These are phyloP conservation scores for Leccinum aurantiacum DNA, from an alignment of 768 basidiomycete species.

Conservation along the genomic window DNA sequence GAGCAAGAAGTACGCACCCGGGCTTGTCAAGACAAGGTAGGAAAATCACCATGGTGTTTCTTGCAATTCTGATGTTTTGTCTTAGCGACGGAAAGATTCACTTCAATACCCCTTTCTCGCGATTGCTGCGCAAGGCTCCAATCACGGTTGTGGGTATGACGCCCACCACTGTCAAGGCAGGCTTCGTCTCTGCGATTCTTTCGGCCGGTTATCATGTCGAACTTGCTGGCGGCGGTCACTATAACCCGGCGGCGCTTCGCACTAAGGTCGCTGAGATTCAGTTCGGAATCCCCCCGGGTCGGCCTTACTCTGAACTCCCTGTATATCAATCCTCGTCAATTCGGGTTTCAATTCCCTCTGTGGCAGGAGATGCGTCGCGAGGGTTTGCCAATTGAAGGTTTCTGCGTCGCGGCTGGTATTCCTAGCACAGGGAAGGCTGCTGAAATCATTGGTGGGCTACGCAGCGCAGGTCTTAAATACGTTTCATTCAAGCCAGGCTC, in stretches of 20 bases:
- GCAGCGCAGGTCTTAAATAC: constrained; percentile 86
- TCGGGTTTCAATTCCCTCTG: constrained; percentile 93
- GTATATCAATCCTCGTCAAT: constrained; percentile 98
- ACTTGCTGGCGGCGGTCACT: constrained; percentile 97
- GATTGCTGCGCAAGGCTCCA: constrained; percentile 92
- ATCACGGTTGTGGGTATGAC: constrained; percentile 99
- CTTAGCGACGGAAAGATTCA: constrained; percentile 77
- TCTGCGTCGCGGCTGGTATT: constrained; percentile 97
- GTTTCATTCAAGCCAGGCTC: constrained; percentile 98
- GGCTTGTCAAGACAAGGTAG: constrained; percentile 86
- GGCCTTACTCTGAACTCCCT: constrained; percentile 93
- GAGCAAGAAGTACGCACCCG: constrained; percentile 85
- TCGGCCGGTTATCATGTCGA: constrained; percentile 95
- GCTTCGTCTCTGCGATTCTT: constrained; percentile 91
- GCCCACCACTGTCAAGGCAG: constrained; percentile 92
- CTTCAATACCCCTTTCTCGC: constrained; percentile 68
- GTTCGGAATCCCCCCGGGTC: constrained; percentile 62
- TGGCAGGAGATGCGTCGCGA: constrained; percentile 98
- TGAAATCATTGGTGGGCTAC: constrained; percentile 88
- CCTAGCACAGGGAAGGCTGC: constrained; percentile 95
- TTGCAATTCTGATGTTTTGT: constrained; percentile 1
- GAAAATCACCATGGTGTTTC: background rate
- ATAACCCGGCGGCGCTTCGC: constrained; percentile 86
- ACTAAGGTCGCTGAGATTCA: constrained; percentile 91
- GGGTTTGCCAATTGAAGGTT: constrained; percentile 96